These are phyloP conservation scores for Aspergillus sparsus DNA, from an alignment of 495 filamentous ascomycete genomes.

Conservation along the genomic window DNA sequence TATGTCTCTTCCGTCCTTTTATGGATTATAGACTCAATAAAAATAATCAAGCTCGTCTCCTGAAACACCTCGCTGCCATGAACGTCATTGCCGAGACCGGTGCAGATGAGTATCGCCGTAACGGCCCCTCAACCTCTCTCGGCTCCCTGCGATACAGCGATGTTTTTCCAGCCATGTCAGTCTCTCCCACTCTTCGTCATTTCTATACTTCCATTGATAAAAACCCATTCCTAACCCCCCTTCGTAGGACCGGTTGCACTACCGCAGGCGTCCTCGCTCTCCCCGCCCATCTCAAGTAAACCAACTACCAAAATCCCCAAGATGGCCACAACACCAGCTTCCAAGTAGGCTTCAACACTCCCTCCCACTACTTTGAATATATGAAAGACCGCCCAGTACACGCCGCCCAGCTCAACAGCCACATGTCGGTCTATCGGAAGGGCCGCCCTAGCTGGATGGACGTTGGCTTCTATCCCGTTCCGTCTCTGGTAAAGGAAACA, in stretches of 20 bases:
- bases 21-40: not conserved
- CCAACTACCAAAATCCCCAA: slow-evolving; percentile 32
- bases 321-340: slow-evolving; percentile 35
- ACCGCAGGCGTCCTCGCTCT: slow-evolving; percentile 32
- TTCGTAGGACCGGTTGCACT: slow-evolving; percentile 34
- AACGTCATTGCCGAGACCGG: slow-evolving; percentile 48
- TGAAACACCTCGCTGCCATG: slow-evolving; percentile 54
- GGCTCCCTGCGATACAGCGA: slow-evolving; percentile 37
- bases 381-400: slow-evolving; percentile 29
- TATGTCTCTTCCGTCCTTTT: slow-evolving; percentile 16
- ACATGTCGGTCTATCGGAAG: slow-evolving; percentile 52
- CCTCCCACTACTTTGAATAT: slow-evolving; percentile 39
- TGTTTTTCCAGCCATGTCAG: slow-evolving; percentile 40
- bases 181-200: not conserved
- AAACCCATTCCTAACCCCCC: not conserved
- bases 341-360: slow-evolving; percentile 35
- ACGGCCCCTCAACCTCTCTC: slow-evolving; percentile 44
- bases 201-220: not conserved
- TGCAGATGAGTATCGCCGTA: slow-evolving; percentile 45
- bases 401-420: slow-evolving; percentile 48
- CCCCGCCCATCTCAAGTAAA: slow-evolving; percentile 34
- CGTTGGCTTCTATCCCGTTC: slow-evolving; percentile 48
- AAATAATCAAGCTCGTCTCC: slow-evolving; percentile 32
- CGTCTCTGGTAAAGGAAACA: slow-evolving; percentile 33
- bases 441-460: slow-evolving; percentile 57